Base-by-base conservation (phyloP, 306 rosid genomes). In the Sindora glabra region DNA sequence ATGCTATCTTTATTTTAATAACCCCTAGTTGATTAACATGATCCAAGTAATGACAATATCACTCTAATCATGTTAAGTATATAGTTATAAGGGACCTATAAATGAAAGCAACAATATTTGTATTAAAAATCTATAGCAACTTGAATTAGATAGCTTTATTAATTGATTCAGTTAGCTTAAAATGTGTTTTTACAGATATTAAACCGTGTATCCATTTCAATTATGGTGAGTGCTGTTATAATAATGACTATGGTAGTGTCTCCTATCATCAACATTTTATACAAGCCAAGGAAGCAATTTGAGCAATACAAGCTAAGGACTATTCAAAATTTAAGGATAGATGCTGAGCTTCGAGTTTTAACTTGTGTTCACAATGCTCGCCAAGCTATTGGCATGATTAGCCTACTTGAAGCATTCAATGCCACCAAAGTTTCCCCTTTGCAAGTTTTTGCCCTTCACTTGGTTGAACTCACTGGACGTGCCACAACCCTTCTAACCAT, bases 281-380 rank as follows among this genome's bases (percentile, higher is more conserved):
- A 59, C 51, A 59, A 25, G 24, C 38, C 39, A 8, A 39, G 15
- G 1, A 40, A 40, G n/a, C 13, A 51, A 5, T 26, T 19, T 7
- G 30, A n/a, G 38, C 25, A 11, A 0, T 59, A 59, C 26, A 26
- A 12, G 25, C 36, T 24, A 15, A 39, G 64, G 16, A 41, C 52
- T 6, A 26, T 59, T 2, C 26, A 59, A 15, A 59, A 33, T n/a
- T 14, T 23, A 24, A 27, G 19, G 14, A 10, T 10, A 1, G 38
- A 59, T 48, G 46, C 51, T 1, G 64, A 42, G 18, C 51, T 59
- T 33, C 64, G 64, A 39, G 21, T 59, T 30, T 34, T 59, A 5
- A 9, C 51, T 1, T 59, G 64, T 16, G 17, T 59, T 37, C 51
- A 59, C 10, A 15, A 48, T 12, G 9, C 52, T 3, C 3, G 24